Conservation (phyloP, 208 protist genomes). For the Blechomonas ayalai region DNA sequence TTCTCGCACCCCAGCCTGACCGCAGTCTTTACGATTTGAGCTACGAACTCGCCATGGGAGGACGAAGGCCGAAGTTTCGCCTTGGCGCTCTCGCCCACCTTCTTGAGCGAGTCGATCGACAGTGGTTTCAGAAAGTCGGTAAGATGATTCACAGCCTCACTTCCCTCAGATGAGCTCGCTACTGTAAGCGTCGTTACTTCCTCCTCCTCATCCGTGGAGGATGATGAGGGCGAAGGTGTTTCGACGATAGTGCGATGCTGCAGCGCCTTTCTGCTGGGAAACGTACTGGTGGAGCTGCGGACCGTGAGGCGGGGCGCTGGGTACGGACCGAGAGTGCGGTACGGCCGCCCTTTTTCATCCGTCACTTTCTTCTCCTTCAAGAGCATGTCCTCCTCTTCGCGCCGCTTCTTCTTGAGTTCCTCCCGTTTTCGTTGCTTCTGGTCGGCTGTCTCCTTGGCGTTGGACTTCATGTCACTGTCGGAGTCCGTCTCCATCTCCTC, state of each 20-base stretch:
- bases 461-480: slow-evolving; percentile 46
- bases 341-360: slow-evolving; percentile 73
- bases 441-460: slow-evolving; percentile 40
- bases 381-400: slow-evolving; percentile 82
- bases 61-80: slow-evolving; percentile 73
- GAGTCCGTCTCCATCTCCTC: slow-evolving; percentile 46
- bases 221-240: slow-evolving; percentile 43
- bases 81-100: slow-evolving; percentile 85
- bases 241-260: slow-evolving; percentile 70
- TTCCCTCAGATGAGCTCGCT: slow-evolving; percentile 36
- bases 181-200: slow-evolving; percentile 17
- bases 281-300: slow-evolving; percentile 53
- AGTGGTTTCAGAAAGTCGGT: slow-evolving; percentile 77
- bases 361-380: slow-evolving; percentile 78
- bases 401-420: slow-evolving; percentile 62
- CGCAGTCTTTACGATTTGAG: slow-evolving; percentile 81
- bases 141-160: slow-evolving; percentile 66
- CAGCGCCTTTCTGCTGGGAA: slow-evolving; percentile 77
- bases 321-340: slow-evolving; percentile 69
- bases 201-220: slow-evolving; percentile 57
- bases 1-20: slow-evolving; percentile 83
- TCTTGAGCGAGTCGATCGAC: slow-evolving; percentile 86
- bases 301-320: slow-evolving; percentile 69
- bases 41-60: slow-evolving; percentile 70
- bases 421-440: slow-evolving; percentile 59